These are phyloP conservation scores for Corymbia citriodora DNA, from an alignment of 441 rosid species.

Conservation along the genomic window DNA sequence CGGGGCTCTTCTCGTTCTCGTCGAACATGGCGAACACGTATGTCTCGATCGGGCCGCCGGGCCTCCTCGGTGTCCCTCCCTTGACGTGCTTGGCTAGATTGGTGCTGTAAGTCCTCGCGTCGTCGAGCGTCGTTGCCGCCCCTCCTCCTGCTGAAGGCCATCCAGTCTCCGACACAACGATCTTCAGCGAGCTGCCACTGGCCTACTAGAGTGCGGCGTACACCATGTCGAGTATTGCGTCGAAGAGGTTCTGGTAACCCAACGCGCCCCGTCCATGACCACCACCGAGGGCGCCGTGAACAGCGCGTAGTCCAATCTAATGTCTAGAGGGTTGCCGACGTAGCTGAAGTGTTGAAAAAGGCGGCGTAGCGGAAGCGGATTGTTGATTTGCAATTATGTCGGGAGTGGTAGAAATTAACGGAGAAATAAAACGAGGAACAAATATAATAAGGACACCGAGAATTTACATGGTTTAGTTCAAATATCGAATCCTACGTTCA, in stretches of 20 bases:
- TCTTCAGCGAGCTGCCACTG: conserved; percentile 25
- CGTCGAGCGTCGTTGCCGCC: conserved; percentile 9
- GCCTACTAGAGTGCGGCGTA: conserved; percentile 40
- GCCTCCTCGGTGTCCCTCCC: conserved; percentile 30
- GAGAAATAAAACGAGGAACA: too few species aligned
- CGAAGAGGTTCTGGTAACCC: conserved; percentile 40
- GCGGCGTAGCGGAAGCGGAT: too few species aligned
- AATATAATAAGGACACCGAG: too few species aligned
- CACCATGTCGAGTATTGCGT: conserved; percentile 33
- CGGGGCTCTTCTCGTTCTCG: conserved; percentile 25
- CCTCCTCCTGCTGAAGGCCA: conserved; percentile 53
- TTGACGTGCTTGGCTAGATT: conserved; percentile 12
- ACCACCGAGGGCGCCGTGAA: conserved; percentile 20
- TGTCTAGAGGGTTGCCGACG: not conserved
- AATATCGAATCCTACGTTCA: too few species aligned
- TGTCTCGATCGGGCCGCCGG: conserved; percentile 21
- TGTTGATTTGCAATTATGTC: too few species aligned
- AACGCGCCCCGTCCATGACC: conserved; percentile 14
- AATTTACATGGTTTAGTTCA: too few species aligned
- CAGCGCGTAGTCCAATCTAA: conserved; percentile 29
- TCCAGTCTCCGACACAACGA: conserved; percentile 49
- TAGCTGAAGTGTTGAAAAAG: conserved; percentile 10
- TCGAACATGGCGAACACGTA: conserved; percentile 39
- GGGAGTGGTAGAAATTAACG: too few species aligned
- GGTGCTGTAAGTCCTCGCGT: conserved; percentile 24